Conservation (phyloP, 768 basidiomycete genomes). For the Russula abietina region DNA sequence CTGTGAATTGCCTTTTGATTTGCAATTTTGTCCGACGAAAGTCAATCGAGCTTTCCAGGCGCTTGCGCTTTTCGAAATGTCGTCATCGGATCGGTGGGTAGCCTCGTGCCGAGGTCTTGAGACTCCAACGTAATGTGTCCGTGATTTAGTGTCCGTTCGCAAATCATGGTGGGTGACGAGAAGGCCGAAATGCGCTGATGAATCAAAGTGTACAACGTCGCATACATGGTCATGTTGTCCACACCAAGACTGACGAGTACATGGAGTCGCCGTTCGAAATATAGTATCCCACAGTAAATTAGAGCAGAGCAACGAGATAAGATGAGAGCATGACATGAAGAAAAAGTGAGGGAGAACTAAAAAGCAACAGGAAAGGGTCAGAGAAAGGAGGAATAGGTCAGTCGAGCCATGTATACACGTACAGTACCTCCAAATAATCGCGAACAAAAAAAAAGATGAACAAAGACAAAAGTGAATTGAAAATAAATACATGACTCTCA, state of each 20-base stretch:
- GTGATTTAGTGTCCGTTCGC: not conserved
- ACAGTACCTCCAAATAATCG: conserved; percentile 5
- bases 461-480: not conserved
- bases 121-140: not conserved
- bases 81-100: not conserved
- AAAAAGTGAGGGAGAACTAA: not conserved
- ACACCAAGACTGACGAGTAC: conserved; percentile 13
- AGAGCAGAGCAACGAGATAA: conserved; percentile 2
- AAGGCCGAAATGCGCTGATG: not conserved
- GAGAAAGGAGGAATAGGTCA: conserved; percentile 5
- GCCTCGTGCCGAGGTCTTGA: not conserved
- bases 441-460: not conserved
- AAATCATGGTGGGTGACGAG: not conserved
- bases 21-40: not conserved
- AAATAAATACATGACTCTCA: not conserved
- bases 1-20: not conserved
- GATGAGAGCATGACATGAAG: not conserved
- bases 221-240: conserved; percentile 17
- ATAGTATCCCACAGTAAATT: conserved; percentile 14
- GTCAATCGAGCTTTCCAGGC: not conserved
- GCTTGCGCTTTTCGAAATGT: not conserved
- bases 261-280: not conserved
- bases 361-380: not conserved
- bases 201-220: conserved; percentile 8
- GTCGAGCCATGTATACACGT: not conserved